These are phyloP conservation scores for Cardamine resedifolia DNA, from an alignment of 345 rosid genomes.

Conservation along the genomic window DNA sequence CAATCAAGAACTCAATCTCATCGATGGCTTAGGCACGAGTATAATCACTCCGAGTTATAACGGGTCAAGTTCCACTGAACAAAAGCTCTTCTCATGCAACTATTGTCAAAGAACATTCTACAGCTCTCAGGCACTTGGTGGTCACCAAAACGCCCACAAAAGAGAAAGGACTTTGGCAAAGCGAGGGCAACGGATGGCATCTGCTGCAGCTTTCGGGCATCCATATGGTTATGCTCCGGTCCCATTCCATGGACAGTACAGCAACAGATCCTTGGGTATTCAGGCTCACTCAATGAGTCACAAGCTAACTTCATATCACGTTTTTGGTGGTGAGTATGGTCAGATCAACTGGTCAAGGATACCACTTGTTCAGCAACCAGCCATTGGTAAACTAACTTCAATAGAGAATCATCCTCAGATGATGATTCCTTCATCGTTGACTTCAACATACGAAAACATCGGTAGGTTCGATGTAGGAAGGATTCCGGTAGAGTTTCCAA, in stretches of 20 bases:
- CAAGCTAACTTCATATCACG: constrained; percentile 46
- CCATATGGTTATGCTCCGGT: constrained; percentile 56
- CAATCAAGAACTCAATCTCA: constrained; percentile 67
- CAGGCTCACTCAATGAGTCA: constrained; percentile 66
- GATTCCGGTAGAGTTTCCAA: constrained; percentile 32
- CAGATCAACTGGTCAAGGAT: constrained; percentile 48
- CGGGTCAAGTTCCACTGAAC: constrained; percentile 41
- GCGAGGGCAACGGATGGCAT: constrained; percentile 54
- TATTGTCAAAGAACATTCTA: constrained; percentile 87
- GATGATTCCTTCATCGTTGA: constrained; percentile 19
- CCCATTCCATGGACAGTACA: constrained; percentile 51
- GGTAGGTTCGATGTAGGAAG: constrained; percentile 46
- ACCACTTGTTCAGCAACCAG: constrained; percentile 53
- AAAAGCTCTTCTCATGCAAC: constrained; percentile 75
- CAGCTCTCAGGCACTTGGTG: constrained; percentile 90
- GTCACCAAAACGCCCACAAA: constrained; percentile 90
- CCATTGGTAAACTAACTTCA: constrained; percentile 51
- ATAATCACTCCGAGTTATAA: constrained; percentile 33
- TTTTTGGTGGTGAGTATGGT: constrained; percentile 42
- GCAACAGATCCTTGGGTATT: constrained; percentile 58
- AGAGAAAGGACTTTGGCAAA: constrained; percentile 81
- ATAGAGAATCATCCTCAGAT: constrained; percentile 33
- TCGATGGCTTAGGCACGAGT: constrained; percentile 46
- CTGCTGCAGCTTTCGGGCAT: constrained; percentile 50
- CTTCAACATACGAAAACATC: constrained; percentile 26